These are phyloP conservation scores for Candida sojae DNA, from an alignment of 1,139 yeast genomes.

Conservation along the genomic window DNA sequence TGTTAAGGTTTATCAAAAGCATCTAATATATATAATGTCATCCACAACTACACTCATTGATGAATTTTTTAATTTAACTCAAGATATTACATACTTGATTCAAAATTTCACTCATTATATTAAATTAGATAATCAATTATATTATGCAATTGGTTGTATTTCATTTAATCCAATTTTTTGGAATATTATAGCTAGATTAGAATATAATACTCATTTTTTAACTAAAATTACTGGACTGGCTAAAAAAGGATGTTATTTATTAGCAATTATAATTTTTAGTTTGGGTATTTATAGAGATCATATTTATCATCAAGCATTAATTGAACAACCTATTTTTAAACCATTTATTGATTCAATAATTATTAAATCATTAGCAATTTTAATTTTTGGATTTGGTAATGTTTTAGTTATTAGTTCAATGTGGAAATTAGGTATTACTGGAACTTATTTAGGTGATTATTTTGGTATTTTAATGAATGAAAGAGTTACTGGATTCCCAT, in stretches of 20 bases:
- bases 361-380: slow-evolving; percentile 35
- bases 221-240: slow-evolving; percentile 65
- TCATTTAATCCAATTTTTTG: slow-evolving; percentile 93
- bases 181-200: slow-evolving; percentile 89
- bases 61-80: slow-evolving; percentile 12
- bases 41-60: background rate
- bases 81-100: slow-evolving; percentile 19
- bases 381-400: slow-evolving; percentile 66
- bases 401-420: slow-evolving; percentile 79
- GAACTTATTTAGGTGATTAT: slow-evolving; percentile 95
- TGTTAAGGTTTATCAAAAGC: too few species aligned
- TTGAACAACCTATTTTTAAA: slow-evolving; percentile 55
- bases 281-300: slow-evolving; percentile 83
- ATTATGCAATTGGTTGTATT: slow-evolving; percentile 55
- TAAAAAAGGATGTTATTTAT: slow-evolving; percentile 74
- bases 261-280: slow-evolving; percentile 80
- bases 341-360: slow-evolving; percentile 40
- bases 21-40: background rate
- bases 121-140: slow-evolving; percentile 23
- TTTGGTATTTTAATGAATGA: slow-evolving; percentile 93
- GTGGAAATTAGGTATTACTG: slow-evolving; percentile 95
- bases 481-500: slow-evolving; percentile 92
- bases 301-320: slow-evolving; percentile 63
- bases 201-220: slow-evolving; percentile 71
- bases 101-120: slow-evolving; percentile 25